Evolutionary conservation across 2,329 filamentous ascomycete species (phyloP).

Genomic region (Microcyclospora pomicola): DNA sequence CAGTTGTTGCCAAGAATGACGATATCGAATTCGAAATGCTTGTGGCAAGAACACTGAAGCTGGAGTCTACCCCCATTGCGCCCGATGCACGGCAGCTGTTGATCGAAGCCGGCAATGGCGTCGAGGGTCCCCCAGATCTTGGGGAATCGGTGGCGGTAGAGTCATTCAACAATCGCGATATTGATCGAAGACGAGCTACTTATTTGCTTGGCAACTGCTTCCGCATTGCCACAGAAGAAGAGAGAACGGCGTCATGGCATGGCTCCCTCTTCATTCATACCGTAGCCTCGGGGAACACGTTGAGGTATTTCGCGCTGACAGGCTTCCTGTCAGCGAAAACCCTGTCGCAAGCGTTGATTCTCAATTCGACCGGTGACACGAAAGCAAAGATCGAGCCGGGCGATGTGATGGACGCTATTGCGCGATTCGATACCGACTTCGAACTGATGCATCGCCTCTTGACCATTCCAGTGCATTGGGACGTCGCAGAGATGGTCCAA

Average conservation of each 20-base stretch:
- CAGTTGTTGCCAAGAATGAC: slow-evolving; percentile 10
- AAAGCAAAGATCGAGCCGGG: slow-evolving; percentile 28
- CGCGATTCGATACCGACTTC: slow-evolving; percentile 53
- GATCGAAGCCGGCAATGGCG: too few species aligned
- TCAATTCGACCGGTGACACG: slow-evolving; percentile 23
- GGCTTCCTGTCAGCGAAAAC: slow-evolving; percentile 34
- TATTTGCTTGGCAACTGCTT: slow-evolving; percentile 6
- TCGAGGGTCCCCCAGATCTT: too few species aligned
- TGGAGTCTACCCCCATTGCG: background rate
- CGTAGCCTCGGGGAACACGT: slow-evolving; percentile 31
- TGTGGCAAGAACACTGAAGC: slow-evolving; percentile 14
- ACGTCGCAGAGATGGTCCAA: slow-evolving; percentile 51
- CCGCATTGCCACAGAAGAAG: background rate
- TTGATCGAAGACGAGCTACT: background rate
- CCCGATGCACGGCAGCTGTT: too few species aligned
- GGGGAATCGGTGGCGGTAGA: too few species aligned
- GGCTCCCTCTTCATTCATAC: slow-evolving; percentile 6
- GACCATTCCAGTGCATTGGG: slow-evolving; percentile 47
- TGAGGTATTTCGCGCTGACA: slow-evolving; percentile 48
- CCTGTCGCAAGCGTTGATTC: slow-evolving; percentile 26
- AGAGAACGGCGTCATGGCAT: background rate
- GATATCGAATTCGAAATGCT: slow-evolving; percentile 16
- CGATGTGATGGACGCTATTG: slow-evolving; percentile 48
- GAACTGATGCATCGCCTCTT: slow-evolving; percentile 53
- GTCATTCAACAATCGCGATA: background rate